These are phyloP conservation scores for Diaporthe sp. DNA, from an alignment of 2,329 filamentous ascomycete species.

Conservation along the genomic window DNA sequence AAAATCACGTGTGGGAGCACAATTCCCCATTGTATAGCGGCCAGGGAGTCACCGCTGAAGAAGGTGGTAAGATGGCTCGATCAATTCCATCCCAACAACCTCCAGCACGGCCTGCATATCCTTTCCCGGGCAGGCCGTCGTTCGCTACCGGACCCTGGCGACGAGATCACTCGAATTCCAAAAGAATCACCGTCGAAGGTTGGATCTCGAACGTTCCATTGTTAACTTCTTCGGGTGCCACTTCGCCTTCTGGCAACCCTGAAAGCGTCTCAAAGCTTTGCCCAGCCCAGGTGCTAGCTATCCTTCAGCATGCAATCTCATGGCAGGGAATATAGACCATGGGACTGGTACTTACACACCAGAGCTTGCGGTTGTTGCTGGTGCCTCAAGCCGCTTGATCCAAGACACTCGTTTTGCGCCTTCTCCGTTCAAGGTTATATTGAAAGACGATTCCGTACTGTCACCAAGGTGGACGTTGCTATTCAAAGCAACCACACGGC, in stretches of 20 bases:
- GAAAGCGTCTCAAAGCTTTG: constrained; percentile 17
- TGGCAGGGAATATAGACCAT: neutral
- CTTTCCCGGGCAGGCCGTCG: neutral
- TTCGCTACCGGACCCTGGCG: neutral
- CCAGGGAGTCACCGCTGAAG: neutral
- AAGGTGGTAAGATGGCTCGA: neutral
- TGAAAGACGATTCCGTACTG: neutral
- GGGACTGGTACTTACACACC: neutral
- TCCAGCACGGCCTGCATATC: neutral
- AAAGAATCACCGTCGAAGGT: neutral
- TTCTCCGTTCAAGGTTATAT: neutral
- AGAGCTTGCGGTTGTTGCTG: constrained; percentile 9
- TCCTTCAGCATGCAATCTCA: neutral
- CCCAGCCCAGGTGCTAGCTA: constrained; percentile 2
- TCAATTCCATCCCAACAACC: neutral
- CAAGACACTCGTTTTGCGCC: constrained; percentile 4
- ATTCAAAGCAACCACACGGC: neutral
- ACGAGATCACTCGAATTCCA: constrained; percentile 12
- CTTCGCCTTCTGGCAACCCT: neutral
- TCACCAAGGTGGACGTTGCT: neutral
- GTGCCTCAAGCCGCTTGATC: constrained; percentile 15
- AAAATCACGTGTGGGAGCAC: neutral
- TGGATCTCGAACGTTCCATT: constrained; percentile 1
- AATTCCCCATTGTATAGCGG: neutral
- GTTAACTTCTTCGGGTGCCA: neutral